These are phyloP conservation scores for Acaromyces ingoldii DNA, from an alignment of 1,284 basidiomycete genomes.

Conservation along the genomic window DNA sequence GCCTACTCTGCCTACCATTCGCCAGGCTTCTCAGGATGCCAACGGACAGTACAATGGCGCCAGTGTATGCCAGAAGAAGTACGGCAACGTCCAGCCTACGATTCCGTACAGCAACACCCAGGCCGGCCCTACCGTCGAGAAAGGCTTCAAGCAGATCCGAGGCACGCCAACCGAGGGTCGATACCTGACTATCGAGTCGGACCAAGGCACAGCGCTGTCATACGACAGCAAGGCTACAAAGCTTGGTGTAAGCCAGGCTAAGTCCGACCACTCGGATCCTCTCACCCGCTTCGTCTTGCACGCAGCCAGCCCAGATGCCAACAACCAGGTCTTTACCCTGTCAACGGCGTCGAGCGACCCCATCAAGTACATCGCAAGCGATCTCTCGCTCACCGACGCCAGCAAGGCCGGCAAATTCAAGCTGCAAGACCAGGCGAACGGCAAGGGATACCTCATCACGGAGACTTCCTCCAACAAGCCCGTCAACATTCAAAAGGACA, in stretches of 20 bases:
- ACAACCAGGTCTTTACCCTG: constrained; percentile 12
- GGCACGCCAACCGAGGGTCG: constrained; percentile 38
- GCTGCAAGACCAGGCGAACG: constrained; percentile 12
- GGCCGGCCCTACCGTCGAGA: constrained; percentile 18
- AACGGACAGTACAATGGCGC: constrained; percentile 22
- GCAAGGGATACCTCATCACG: constrained; percentile 14
- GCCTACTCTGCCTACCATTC: constrained; percentile 13
- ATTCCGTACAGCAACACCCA: constrained; percentile 15
- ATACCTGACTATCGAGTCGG: constrained; percentile 30
- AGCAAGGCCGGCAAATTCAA: constrained; percentile 9
- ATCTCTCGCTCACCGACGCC: neutral
- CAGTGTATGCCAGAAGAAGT: constrained; percentile 11
- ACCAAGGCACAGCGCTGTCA: constrained; percentile 16
- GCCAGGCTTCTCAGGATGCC: constrained; percentile 16
- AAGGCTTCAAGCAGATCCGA: constrained; percentile 29
- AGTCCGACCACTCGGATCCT: constrained; percentile 3
- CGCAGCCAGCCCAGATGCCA: constrained; percentile 6
- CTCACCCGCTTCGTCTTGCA: constrained; percentile 14
- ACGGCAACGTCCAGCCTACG: constrained; percentile 10
- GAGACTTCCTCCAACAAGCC: no score
- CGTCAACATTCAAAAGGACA: no score
- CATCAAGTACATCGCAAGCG: constrained; percentile 9
- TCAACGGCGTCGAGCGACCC: neutral
- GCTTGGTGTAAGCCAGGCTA: neutral
- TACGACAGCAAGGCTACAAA: neutral